A percentile compares a stretch with the other conserved stretches of the same genome.
Evolutionary conservation across 108 stramenopile genomes (phyloP).

Genomic region (Nannochloropsis salina): DNA sequence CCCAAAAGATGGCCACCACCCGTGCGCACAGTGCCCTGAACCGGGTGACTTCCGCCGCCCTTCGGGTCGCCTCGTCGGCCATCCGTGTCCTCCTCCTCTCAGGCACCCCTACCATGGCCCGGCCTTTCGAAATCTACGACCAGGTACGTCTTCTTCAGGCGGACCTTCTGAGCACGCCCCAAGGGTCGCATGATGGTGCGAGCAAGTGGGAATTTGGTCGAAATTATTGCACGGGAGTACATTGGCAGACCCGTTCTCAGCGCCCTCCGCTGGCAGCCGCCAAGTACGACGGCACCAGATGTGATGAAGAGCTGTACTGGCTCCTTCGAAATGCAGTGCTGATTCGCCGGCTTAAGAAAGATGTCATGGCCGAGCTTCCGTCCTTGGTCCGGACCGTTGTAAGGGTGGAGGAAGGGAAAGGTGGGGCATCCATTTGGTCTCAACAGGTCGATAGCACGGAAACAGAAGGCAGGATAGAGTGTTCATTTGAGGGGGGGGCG

Average conservation of each 20-base stretch:
- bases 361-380: slow-evolving; percentile 82
- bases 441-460: neutral
- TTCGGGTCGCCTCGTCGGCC: slow-evolving; percentile 70
- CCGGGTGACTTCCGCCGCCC: slow-evolving; percentile 31
- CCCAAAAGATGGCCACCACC: slow-evolving; percentile 83
- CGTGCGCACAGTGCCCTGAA: neutral
- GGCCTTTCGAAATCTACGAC: slow-evolving; percentile 88
- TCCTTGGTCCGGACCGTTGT: slow-evolving; percentile 43
- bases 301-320: slow-evolving; percentile 72
- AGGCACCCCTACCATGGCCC: slow-evolving; percentile 88
- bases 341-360: slow-evolving; percentile 85
- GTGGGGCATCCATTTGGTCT: neutral
- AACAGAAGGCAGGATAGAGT: neutral
- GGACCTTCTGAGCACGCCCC: slow-evolving; percentile 29
- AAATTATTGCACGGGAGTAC: slow-evolving; percentile 37
- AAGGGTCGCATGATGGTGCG: slow-evolving; percentile 15
- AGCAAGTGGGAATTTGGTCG: slow-evolving; percentile 26
- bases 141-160: slow-evolving; percentile 74
- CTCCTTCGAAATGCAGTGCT: slow-evolving; percentile 79
- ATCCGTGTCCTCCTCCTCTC: slow-evolving; percentile 74
- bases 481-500: too few relatives aligned
- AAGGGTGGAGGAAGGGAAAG: neutral
- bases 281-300: neutral
- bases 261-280: neutral
- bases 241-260: neutral